Evolutionary conservation across 2,329 filamentous ascomycete genomes (phyloP).

Genomic region (Ophiostoma tasmaniense): DNA sequence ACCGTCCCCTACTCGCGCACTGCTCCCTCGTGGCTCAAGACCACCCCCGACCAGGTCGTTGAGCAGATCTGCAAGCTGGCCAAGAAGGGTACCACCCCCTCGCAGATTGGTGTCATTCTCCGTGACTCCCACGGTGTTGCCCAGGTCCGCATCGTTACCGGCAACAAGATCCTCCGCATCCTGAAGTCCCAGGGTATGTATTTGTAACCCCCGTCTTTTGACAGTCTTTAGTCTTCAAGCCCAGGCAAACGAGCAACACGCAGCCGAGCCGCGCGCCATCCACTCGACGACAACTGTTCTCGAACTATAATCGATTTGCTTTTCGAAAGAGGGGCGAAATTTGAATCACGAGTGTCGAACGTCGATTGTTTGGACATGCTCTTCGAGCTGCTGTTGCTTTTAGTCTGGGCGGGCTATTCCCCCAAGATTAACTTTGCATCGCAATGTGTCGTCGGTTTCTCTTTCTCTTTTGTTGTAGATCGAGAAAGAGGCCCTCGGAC

Average conservation of each 20-base stretch:
- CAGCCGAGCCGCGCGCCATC: background rate
- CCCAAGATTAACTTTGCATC: slow-evolving; percentile 1
- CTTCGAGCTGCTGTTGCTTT: background rate
- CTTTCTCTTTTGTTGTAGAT: background rate
- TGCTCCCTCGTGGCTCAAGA: slow-evolving; percentile 94
- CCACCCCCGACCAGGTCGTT: slow-evolving; percentile 94
- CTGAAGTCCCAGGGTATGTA: slow-evolving; percentile 93
- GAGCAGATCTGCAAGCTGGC: slow-evolving; percentile 99
- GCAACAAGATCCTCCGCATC: slow-evolving; percentile 98
- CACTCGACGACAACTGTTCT: background rate
- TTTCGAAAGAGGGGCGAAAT: background rate
- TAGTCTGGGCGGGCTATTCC: background rate
- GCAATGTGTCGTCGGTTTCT: background rate
- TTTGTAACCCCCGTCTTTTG: slow-evolving; percentile 17
- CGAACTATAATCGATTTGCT: background rate
- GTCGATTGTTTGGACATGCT: background rate
- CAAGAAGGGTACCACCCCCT: slow-evolving; percentile 96
- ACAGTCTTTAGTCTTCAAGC: background rate
- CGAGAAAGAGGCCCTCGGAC: background rate
- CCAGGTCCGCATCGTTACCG: slow-evolving; percentile 95
- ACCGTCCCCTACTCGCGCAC: slow-evolving; percentile 95
- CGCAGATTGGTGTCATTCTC: slow-evolving; percentile 97
- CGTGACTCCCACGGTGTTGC: slow-evolving; percentile 97
- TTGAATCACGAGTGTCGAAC: background rate
- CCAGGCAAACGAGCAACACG: background rate